Conservation (phyloP, 768 basidiomycete genomes). For the Suillus subaureus region DNA sequence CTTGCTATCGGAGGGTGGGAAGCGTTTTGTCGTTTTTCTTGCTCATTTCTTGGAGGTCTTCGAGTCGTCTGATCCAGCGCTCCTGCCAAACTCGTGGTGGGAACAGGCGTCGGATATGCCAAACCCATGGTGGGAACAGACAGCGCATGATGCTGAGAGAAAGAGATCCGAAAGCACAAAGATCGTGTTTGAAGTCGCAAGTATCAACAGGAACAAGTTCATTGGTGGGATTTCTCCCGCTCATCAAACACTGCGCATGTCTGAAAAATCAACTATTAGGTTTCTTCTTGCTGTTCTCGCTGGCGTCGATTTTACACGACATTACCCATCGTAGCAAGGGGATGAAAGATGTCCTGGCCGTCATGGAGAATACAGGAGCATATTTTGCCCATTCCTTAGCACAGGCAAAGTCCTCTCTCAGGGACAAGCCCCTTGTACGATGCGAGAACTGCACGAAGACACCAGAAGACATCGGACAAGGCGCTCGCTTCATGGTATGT, state of each 20-base stretch:
- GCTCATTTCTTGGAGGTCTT: conserved; percentile 3
- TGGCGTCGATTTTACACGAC: conserved; percentile 8
- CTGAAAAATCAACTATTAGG: conserved; percentile 6
- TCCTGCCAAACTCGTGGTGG: conserved; percentile 4
- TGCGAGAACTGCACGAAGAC: conserved; percentile 23
- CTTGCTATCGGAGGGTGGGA: conserved; percentile 14
- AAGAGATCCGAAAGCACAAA: conserved; percentile 1
- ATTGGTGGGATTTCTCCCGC: conserved; percentile 13
- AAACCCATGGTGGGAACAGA: conserved; percentile 10
- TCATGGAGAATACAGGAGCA: conserved; percentile 2
- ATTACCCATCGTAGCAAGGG: background rate
- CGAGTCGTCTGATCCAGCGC: background rate
- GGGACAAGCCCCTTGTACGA: conserved; percentile 19
- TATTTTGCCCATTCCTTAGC: background rate
- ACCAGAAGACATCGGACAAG: conserved; percentile 17
- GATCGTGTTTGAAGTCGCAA: conserved; percentile 13
- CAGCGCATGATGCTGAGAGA: conserved; percentile 5
- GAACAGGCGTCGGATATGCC: conserved; percentile 14
- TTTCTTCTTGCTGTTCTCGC: conserved; percentile 7
- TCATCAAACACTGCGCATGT: background rate
- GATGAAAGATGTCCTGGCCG: conserved; percentile 3
- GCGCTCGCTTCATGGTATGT: conserved; percentile 24
- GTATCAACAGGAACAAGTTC: conserved; percentile 21
- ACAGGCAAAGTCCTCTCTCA: background rate
- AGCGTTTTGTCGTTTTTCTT: conserved; percentile 7